Conservation (phyloP, 2,329 filamentous ascomycete species). For the Calcarisporium arbuscula region DNA sequence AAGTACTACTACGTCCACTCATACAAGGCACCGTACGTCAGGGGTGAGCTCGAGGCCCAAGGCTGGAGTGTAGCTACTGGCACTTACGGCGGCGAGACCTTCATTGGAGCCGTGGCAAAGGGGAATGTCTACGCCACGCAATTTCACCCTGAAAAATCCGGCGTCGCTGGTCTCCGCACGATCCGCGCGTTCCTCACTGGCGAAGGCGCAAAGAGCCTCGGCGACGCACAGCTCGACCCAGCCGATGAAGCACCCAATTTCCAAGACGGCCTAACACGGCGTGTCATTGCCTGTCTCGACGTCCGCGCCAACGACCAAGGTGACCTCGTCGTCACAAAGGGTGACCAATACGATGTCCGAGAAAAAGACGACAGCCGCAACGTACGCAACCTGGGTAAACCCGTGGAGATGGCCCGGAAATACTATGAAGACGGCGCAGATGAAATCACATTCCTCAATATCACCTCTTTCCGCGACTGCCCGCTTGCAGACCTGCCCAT, state of each 20-base stretch:
- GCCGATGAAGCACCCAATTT: too few species aligned
- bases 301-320: conserved; percentile 91
- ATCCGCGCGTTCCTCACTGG: conserved; percentile 83
- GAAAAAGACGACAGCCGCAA: conserved; percentile 63
- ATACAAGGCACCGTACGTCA: conserved; percentile 73
- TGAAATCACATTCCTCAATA: conserved; percentile 96
- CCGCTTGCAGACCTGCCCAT: conserved; percentile 89
- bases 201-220: conserved; percentile 47
- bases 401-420: conserved; percentile 84
- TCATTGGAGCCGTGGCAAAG: conserved; percentile 82
- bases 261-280: conserved; percentile 74
- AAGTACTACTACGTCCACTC: conserved; percentile 99
- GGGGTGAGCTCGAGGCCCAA: conserved; percentile 66
- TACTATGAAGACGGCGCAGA: conserved; percentile 98
- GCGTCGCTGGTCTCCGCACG: conserved; percentile 77
- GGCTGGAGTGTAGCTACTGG: conserved; percentile 93
- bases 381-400: conserved; percentile 93
- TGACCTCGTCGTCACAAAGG: conserved; percentile 95
- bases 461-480: conserved; percentile 94
- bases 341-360: conserved; percentile 96
- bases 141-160: conserved; percentile 97
- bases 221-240: conserved; percentile 15
- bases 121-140: conserved; percentile 87
- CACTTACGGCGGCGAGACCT: conserved; percentile 80
- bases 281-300: conserved; percentile 93